Percentiles rank a stretch among this genome's conserved stretches.
Conservation (phyloP, 1,284 basidiomycete species). For the Cryptococcus sp. region DNA sequence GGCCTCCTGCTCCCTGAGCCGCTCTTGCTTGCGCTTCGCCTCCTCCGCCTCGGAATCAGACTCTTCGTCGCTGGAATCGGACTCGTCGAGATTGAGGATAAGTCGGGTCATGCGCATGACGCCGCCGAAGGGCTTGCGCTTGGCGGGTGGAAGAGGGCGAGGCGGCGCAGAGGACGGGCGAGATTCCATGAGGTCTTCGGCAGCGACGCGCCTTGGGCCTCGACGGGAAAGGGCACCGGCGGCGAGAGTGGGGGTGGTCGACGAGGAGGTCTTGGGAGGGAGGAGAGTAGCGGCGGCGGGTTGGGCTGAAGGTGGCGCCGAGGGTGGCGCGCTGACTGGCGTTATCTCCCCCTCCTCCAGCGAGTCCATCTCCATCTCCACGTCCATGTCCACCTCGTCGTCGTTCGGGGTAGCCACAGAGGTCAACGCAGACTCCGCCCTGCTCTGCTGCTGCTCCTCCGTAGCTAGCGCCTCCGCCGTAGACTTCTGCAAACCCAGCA, state of each 20-base stretch:
- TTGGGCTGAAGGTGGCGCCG: not conserved
- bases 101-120: constrained; percentile 17
- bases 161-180: constrained; percentile 19
- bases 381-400: constrained; percentile 7
- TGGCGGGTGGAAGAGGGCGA: constrained; percentile 15
- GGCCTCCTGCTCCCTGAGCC: not conserved
- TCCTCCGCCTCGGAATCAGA: constrained; percentile 8
- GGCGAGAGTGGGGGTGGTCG: not conserved
- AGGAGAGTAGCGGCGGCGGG: constrained; percentile 6
- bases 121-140: constrained; percentile 22
- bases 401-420: no score
- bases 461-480: not conserved
- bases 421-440: not conserved
- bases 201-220: constrained; percentile 35
- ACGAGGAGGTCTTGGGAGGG: constrained; percentile 5
- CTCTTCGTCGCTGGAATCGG: constrained; percentile 24
- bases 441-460: not conserved
- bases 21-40: not conserved
- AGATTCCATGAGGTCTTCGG: constrained; percentile 42
- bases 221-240: constrained; percentile 6
- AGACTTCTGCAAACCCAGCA: constrained; percentile 19
- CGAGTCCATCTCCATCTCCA: constrained; percentile 30
- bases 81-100: constrained; percentile 25
- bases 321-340: no score
- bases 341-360: constrained; percentile 43